Base-by-base conservation (phyloP, 2,329 filamentous ascomycete species). In the Colletotrichum aenigma region DNA sequence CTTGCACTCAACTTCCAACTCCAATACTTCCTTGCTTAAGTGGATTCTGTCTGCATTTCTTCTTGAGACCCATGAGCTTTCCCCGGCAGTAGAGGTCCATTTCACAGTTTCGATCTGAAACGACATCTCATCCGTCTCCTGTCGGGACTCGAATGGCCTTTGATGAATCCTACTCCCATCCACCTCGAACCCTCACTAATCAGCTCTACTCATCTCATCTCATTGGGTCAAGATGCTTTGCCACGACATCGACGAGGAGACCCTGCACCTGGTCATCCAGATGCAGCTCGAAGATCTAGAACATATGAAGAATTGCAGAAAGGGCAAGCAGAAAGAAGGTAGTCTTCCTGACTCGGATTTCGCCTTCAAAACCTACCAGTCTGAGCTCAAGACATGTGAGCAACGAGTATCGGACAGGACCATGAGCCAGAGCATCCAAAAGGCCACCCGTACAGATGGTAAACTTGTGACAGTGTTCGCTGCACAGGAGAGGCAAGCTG, bases 371-470 rank as follows among this genome's bases (percentile, higher is more conserved):
- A 28, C 76, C 9, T 77, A 71, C 38, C 34, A 77, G 34, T 30
- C 32, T 6, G 79, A 80, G 24, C 76, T 80, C 13, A 55, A 48
- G 18, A 21, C 67, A 4, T n/a, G 71, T 9, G 30, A 60, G 2
- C 60, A 61, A 10, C 58, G 75, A 15, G n/a, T 62, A 10, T 32
- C 66, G 9, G 79, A 80, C 38, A 71, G 66, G 4, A 28, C 24
- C 32, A 77, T 79, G 75, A 70, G 76, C 28, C 74, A 66, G 32
- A 80, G 79, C 55, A 76, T 80, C 0, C 76, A 73, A 18, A 74
- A 69, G n/a, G 77, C 79, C 2, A 71, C 76, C 4, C 86, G 13
- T 10, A 15, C 28, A 26, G 66, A 86, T 30, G 60, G 60, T 7
- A n/a, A n/a, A 18, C 15, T 71, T 21, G 52, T 74, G 16, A n/a